Evolutionary conservation across 805 yeast genomes (phyloP).

Genomic region (Candida namnaoensis): DNA sequence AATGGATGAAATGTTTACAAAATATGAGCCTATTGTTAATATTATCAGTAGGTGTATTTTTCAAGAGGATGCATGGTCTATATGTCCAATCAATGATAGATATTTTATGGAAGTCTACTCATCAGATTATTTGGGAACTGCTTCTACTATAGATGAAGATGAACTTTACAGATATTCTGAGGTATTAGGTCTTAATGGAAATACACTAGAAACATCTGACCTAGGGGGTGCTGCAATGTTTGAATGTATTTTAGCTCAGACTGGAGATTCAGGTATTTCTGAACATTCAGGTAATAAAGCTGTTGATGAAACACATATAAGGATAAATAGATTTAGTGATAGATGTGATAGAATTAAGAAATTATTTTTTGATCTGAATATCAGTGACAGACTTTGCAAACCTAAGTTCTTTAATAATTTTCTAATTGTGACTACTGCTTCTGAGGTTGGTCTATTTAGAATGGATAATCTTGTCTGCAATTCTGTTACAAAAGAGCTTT

Average conservation of each 20-base stretch:
- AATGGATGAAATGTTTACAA: background rate
- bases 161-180: slow-evolving; percentile 32
- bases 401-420: slow-evolving; percentile 10
- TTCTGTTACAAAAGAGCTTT: slow-evolving; percentile 34
- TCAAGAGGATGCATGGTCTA: slow-evolving; percentile 48
- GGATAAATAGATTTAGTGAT: slow-evolving; percentile 16
- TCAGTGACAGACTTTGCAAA: no score
- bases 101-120: slow-evolving; percentile 42
- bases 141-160: slow-evolving; percentile 22
- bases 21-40: slow-evolving; percentile 9
- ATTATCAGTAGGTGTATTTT: slow-evolving; percentile 26
- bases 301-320: background rate
- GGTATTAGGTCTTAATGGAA: slow-evolving; percentile 28
- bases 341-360: slow-evolving; percentile 11
- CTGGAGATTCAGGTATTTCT: no score
- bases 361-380: slow-evolving; percentile 13
- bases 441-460: slow-evolving; percentile 34
- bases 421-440: slow-evolving; percentile 34
- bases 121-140: slow-evolving; percentile 33
- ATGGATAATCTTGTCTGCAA: slow-evolving; percentile 37
- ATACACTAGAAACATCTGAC: slow-evolving; percentile 30
- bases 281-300: slow-evolving; percentile 1
- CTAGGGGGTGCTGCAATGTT: slow-evolving; percentile 28
- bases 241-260: slow-evolving; percentile 14
- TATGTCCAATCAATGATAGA: slow-evolving; percentile 26